Percentiles rank a stretch among this genome's conserved stretches.
Conservation (phyloP, 2,329 filamentous ascomycete species). For the Leptodontidium sp. region DNA sequence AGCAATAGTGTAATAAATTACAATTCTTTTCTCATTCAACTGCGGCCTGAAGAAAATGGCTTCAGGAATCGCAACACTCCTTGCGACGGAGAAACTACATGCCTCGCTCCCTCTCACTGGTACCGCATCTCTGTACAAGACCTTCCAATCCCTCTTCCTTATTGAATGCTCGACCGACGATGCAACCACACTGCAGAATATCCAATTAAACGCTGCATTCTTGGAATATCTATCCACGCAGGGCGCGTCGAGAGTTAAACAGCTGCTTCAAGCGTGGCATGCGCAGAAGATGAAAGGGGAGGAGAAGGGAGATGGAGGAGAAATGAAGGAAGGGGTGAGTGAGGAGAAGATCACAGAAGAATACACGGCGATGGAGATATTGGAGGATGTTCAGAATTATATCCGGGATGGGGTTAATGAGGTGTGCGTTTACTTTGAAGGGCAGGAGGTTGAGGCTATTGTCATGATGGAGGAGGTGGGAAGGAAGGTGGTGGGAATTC, state of each 20-base stretch:
- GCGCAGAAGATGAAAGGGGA: neutral
- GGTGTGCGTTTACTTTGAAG: slow-evolving; percentile 3
- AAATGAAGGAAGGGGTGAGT: neutral
- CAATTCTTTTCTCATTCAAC: too few relatives aligned
- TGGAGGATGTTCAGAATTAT: neutral
- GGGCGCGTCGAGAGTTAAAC: neutral
- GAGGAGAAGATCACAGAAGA: neutral
- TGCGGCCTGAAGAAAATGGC: neutral
- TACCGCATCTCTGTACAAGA: slow-evolving; percentile 2
- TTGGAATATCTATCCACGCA: slow-evolving; percentile 6
- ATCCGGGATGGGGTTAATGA: neutral
- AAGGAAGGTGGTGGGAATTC: neutral
- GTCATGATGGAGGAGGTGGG: neutral
- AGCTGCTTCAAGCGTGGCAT: neutral
- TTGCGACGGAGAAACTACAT: neutral
- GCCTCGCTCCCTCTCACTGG: neutral
- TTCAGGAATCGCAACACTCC: neutral
- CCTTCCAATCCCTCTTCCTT: slow-evolving; percentile 1
- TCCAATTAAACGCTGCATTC: slow-evolving; percentile 9
- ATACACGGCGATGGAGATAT: neutral
- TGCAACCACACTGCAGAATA: neutral
- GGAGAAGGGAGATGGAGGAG: neutral
- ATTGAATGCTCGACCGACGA: neutral
- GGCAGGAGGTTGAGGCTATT: slow-evolving; percentile 9
- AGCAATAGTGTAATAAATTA: too few relatives aligned